A percentile compares a stretch with the other conserved stretches of the same genome.
These are phyloP conservation scores for Chlamydomonas sp. DNA, from an alignment of 139 green algal genomes.

Conservation along the genomic window DNA sequence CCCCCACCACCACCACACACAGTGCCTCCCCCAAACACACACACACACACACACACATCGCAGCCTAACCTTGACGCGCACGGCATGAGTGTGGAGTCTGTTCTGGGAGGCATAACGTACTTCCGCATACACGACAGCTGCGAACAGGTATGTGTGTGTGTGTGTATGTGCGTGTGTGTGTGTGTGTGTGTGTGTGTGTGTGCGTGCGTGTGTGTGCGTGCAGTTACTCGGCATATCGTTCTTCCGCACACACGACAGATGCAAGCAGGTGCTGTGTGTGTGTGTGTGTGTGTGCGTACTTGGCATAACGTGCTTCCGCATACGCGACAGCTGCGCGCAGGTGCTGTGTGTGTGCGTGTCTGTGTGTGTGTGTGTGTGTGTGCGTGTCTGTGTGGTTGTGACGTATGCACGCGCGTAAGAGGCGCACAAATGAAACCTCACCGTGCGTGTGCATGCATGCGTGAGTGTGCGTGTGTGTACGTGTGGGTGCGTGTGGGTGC, in stretches of 20 bases:
- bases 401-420: no score
- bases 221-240: no score
- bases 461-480: no score
- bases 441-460: no score
- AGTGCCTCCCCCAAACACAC: no score
- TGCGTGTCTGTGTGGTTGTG: not conserved
- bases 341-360: conserved; percentile 7
- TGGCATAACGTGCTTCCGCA: conserved; percentile 68
- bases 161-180: conserved; percentile 4
- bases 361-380: conserved; percentile 1
- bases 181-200: not conserved
- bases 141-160: conserved; percentile 44
- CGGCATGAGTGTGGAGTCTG: conserved; percentile 30
- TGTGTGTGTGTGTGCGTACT: not conserved
- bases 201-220: not conserved
- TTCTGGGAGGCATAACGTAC: conserved; percentile 67
- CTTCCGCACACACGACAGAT: no score
- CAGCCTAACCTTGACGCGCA: conserved; percentile 6
- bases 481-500: no score
- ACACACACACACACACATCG: not conserved
- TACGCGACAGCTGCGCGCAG: conserved; percentile 65
- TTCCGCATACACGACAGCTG: conserved; percentile 65
- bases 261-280: not conserved
- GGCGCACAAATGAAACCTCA: no score
- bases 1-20: no score